Evolutionary conservation across 257 asterid genomes (phyloP), one percentile per base, ranked within the genome.

Genomic region (Gentiana dahurica): DNA sequence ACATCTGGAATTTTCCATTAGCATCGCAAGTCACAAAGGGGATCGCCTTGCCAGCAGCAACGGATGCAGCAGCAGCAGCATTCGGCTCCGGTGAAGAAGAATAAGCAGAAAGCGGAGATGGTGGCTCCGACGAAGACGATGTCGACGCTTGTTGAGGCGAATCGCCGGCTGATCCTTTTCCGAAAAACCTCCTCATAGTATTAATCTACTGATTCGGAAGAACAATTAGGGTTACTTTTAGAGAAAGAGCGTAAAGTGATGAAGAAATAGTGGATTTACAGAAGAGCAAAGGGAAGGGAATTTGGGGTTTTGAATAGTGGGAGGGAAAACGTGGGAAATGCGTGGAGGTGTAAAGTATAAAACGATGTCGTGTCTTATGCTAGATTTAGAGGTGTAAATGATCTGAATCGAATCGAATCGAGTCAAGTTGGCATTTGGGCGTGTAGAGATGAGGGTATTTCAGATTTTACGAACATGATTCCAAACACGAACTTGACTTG

Each of bases 1-100:
- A 91, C 76, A 92, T 76, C 58, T 85, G 97, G 60, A 92, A 87
- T 82, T 63, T 78, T 1, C 97, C 97, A 51, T 79, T 80, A 3
- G 83, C 95, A 59, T 92, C 99, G 69, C 85, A 73, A 72, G 80
- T 88, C 51, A 92, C 97, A 11, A 92, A 79, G 54, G 95, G 95
- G 61, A 92, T 85, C 49, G 99, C 95, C 66, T 94, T 79, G 34
- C 95, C 94, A 41, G 95, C 95, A n/a, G 94, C 97, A 1, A 78
- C 73, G 2, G 75, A 68, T 71, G 70, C 69, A 54, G 72, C 78
- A 12, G 76, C 5, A 45, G 24, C 24, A 24, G 24, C 24, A 24
- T 24, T 24, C 24, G 24, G 24, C 24, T 84, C 44, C 36, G 70
- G 47, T 47, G 72, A 61, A 12, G 81, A 64, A 24, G 24, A 24